Evolutionary conservation across 148 eudicot genomes (phyloP), one percentile per base, ranked within the genome.

Genomic region (Chenopodium suecicum): DNA sequence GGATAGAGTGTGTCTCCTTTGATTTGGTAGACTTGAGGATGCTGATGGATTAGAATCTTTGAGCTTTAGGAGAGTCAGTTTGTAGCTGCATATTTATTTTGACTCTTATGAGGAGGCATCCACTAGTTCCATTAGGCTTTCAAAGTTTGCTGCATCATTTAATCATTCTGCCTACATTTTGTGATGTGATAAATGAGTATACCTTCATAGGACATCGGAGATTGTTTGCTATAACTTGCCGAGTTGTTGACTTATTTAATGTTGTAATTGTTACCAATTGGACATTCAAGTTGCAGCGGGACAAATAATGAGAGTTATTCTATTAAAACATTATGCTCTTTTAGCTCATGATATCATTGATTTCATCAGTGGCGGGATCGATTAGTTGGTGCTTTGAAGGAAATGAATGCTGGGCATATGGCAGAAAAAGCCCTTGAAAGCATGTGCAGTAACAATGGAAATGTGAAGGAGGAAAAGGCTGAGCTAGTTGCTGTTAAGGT

Each of bases 291-390:
- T 46, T 74, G 41, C 44, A 41, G 77, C 62, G 37, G 69, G 65
- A 31, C 52, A 8, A 23, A 32, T 78, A 29, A 52, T 69, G 16
- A 72, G 56, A 72, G 4, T 47, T 78, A 14, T 22, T 23, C 4
- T 1, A 27, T 60, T 7, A 19, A 20, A 25, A 8, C 22, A 54
- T 27, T 58, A 54, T 37, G 1, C 75, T 56, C 27, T 41, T 80
- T 75, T 44, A 17, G 66, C 73, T 72, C 60, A 81, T 46, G 54
- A 7, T 37, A 1, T 29, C 2, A 50, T 70, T 83, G 76, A 79
- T 80, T 65, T 84, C 62, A 87, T 79, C 76, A 96, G 99, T 96
- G 99, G 99, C 88, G 90, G 73, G 95, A 94, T 84, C 98, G 99
- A 65, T 82, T 96, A 70, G 87, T 91, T 82, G 89, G 79, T 89